Percentiles rank a stretch among this genome's conserved stretches.
Conservation (phyloP, 176 grass and related monocot species). For the Lolium perenne region DNA sequence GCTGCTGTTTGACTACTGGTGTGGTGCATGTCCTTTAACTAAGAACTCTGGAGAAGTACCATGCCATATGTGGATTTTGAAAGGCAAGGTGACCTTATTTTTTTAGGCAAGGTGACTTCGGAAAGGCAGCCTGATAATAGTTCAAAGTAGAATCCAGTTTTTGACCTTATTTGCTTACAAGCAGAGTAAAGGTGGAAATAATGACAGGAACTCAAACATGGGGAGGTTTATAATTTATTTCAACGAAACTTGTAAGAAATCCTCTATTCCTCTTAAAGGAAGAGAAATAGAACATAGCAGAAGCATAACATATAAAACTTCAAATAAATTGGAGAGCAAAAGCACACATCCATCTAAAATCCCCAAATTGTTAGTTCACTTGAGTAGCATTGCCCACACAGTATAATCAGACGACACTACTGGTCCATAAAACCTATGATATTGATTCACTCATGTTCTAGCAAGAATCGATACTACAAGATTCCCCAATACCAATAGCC, state of each 20-base stretch:
- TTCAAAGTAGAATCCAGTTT: background rate
- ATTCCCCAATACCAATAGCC: conserved; percentile 20
- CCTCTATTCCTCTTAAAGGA: background rate
- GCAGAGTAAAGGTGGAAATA: background rate
- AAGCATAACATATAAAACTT: background rate
- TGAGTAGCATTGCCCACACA: conserved; percentile 1
- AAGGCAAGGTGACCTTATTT: background rate
- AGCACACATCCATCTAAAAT: conserved; percentile 1
- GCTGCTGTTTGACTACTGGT: background rate
- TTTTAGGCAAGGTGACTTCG: background rate
- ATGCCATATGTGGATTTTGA: background rate
- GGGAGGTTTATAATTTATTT: background rate
- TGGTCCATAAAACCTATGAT: background rate
- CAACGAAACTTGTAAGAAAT: background rate
- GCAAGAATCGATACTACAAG: background rate
- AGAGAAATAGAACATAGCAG: background rate
- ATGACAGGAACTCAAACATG: background rate
- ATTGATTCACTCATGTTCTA: background rate
- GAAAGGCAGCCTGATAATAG: background rate
- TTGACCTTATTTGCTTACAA: too few species aligned
- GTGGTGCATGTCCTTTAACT: conserved; percentile 1
- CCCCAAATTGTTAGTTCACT: background rate
- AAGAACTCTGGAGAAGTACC: background rate
- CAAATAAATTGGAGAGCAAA: background rate
- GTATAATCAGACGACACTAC: background rate